Base-by-base conservation (phyloP, 805 yeast species). In the Wickerhamomyces hampshirensis region DNA sequence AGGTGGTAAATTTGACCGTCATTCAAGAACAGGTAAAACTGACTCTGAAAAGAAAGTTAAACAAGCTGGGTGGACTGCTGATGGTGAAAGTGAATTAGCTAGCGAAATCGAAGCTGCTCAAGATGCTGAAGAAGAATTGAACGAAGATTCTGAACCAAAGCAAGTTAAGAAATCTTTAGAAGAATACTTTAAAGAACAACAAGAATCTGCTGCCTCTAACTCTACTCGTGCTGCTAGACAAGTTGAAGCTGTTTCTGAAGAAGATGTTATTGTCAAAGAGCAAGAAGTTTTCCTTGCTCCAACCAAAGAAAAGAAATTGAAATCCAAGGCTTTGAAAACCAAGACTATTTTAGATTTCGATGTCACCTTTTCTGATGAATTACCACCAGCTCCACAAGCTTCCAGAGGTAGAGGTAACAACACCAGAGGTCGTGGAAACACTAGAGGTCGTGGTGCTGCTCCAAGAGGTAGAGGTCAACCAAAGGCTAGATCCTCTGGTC, bases 11-110 rank as follows among this genome's bases (percentile, higher is more conserved):
- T 51, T 61, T 48, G 98, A 91, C 78, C 93, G 95, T 68, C 93
- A 80, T 60, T 77, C 91, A 50, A 84, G 84, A 73, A 60, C 85
- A 50, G 86, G 82, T 59, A 85, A 84, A 74, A 63, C 77, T 56
- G 96, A 88, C 71, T 71, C 95, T 53, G 76, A 73, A 53, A 89
- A 87, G 81, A 80, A 83, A 66, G 74, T 82, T 58, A 76, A 73
- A 64, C 81, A 80, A 68, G 60, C 60, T 32, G 89, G 88, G 50
- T 86, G 96, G 91, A 95, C 96, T 60, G 86, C 80, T 60, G 77
- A 81, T 65, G 74, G 75, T 58, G 68, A 71, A 57, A 72, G 69
- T 60, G 85, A 80, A 72, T 77, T 73, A 62, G 83, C 69, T 50
- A 84, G 75, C 51, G 87, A 79, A 65, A 50, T 56, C 46, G 84